Percentiles rank a stretch among this genome's conserved stretches.
Evolutionary conservation across 1,284 basidiomycete genomes (phyloP).

Genomic region (Sparassis latifolia): DNA sequence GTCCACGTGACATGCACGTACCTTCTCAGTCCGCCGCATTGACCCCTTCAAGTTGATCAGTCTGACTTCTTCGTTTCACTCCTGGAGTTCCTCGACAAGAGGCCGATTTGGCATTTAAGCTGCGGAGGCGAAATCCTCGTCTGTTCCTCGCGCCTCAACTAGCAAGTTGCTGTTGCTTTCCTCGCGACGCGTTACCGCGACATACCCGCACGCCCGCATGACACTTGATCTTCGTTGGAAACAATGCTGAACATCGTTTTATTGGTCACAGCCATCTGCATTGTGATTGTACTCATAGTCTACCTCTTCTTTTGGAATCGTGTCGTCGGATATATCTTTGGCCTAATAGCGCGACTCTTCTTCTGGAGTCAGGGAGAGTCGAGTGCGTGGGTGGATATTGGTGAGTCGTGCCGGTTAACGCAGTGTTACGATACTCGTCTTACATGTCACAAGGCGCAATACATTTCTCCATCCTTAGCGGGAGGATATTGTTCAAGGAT

Average conservation of each 20-base stretch:
- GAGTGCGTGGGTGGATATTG: constrained; percentile 74
- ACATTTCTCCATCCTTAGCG: constrained; percentile 84
- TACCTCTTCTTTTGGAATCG: constrained; percentile 93
- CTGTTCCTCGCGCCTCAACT: no score
- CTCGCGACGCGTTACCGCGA: no score
- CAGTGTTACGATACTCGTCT: background rate
- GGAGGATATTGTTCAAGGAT: constrained; percentile 82
- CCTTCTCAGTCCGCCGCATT: no score
- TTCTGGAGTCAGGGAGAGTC: constrained; percentile 68
- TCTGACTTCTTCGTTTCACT: no score
- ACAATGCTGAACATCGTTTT: constrained; percentile 54
- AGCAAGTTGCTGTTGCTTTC: no score
- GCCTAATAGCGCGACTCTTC: constrained; percentile 50
- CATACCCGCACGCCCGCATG: no score
- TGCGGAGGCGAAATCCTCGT: no score
- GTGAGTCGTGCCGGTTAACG: constrained; percentile 30
- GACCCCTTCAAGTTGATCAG: no score
- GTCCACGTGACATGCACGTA: no score
- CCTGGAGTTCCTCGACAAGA: no score
- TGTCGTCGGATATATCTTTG: constrained; percentile 63
- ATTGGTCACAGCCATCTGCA: constrained; percentile 65
- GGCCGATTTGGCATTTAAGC: no score
- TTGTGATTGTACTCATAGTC: constrained; percentile 62
- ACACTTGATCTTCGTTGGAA: no score
- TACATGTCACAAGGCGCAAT: constrained; percentile 57